Evolutionary conservation across 805 yeast genomes (phyloP), one percentile per base, ranked within the genome.

Genomic region (Starmerella stellata): DNA sequence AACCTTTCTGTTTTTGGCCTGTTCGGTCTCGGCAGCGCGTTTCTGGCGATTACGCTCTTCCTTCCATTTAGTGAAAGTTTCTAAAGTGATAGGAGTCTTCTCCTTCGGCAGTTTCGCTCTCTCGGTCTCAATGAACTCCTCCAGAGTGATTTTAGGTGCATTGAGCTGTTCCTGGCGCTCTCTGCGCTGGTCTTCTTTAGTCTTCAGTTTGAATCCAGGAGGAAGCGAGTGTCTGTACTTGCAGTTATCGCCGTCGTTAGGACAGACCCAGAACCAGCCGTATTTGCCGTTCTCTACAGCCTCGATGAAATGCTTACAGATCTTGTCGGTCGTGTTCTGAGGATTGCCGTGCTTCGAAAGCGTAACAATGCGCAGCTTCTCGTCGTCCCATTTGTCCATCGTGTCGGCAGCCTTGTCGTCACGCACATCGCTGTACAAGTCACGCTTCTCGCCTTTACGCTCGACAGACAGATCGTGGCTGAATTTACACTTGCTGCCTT

Each of bases 241-340:
- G 71, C 99, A 90, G 44, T 72, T 77, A 44, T 78, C 73, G 48
- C 94, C 95, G 30, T 87, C 85, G 50, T 81, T 81, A 21, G 98
- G 98, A 65, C 98, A 90, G 17, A 70, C 68, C 98, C 98, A 90
- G 61, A 90, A 85, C 98, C 98, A 90, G 54, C 98, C 98, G 57
- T 90, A 90, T 56, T 87, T 87, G 42, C 87, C 90, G 54, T 83
- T 82, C 56, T 90, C 99, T 41, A 90, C 95, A 0, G 98, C 96
- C 43, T 83, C 94, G 48, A 90, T 80, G 63, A 90, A 92, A 60
- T 59, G 73, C 58, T 85, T 90, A 70, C 99, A 90, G 36, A 90
- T 80, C 49, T 71, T 90, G 47, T 87, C 95, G 0, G 99, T 90
- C 13, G 95, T 83, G 9, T 95, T 82, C 57, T 74, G 74, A 39